Base-by-base conservation (phyloP, 345 rosid species). In the Raphanus raphanistrum region DNA sequence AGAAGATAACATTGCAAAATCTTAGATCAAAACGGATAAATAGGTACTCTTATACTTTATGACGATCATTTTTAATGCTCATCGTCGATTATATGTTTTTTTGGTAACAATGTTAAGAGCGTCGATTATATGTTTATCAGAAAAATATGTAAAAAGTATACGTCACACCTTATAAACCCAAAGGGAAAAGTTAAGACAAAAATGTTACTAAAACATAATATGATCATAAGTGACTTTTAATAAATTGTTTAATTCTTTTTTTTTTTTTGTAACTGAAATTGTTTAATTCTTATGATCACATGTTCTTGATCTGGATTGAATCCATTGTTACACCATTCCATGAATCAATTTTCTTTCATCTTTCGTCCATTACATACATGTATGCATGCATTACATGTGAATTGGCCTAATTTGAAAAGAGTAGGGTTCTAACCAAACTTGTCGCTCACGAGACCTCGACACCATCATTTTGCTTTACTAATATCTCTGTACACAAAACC, bases 381-480 rank as follows among this genome's bases (percentile, higher is more conserved):
- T 63, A n/a, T 55, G 43, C n/a, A 41, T 43, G 43, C 58, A 67
- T 29, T 21, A 21, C 1, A 21, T 21, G 21, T 11, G 33, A 35
- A 59, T 26, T 33, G 73, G 70, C 13, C 70, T 67, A 29, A 57
- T 6, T 55, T 43, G 76, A 41, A 64, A 57, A 71, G 38, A 59
- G 73, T 66, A 78, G 62, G 72, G 63, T 10, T 65, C 63, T 72
- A 58, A n/a, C 73, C 57, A 71, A 58, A 31, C 25, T 38, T 32
- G 54, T 78, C 26, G 43, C 32, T 59, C 76, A 64, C 71, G 61
- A 77, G 61, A 45, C 72, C 68, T 71, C 76, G 72, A 78, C 81
- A 78, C 55, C 71, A 78, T 78, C 72, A 78, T 78, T 65, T 61
- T 57, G 31, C 52, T 66, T 78, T 72, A 63, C 73, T 66, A 48